Evolutionary conservation across 192 early-diverging fungal genomes (phyloP).

Genomic region (Backusella tarrabulga): DNA sequence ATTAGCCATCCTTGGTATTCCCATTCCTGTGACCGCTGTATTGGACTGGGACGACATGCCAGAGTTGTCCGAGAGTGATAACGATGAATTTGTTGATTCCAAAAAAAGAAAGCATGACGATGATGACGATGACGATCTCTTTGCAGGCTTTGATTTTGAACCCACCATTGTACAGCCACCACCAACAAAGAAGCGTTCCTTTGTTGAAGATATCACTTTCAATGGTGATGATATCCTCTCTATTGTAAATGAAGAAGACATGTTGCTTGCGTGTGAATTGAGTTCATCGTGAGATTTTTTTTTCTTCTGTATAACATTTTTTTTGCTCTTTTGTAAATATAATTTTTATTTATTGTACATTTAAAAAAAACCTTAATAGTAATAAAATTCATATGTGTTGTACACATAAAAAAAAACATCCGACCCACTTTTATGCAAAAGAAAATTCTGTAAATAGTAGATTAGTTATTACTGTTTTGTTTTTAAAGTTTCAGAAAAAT

Average conservation of each 20-base stretch:
- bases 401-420: background rate
- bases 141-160: slow-evolving; percentile 24
- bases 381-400: slow-evolving; percentile 3
- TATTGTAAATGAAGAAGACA: slow-evolving; percentile 19
- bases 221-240: slow-evolving; percentile 9
- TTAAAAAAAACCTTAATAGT: background rate
- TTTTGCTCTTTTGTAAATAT: background rate
- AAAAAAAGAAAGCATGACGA: slow-evolving; percentile 8
- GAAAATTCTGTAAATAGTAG: background rate
- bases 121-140: slow-evolving; percentile 20
- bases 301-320: background rate
- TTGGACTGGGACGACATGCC: slow-evolving; percentile 28
- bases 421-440: background rate
- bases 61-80: slow-evolving; percentile 22
- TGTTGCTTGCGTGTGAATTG: slow-evolving; percentile 20
- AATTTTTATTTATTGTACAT: slow-evolving; percentile 1
- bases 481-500: slow-evolving; percentile 8
- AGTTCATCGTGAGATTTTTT: slow-evolving; percentile 8
- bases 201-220: background rate
- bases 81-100: slow-evolving; percentile 10
- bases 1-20: slow-evolving; percentile 24
- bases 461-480: background rate
- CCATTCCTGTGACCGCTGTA: background rate
- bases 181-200: background rate
- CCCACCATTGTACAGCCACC: slow-evolving; percentile 4